Percentiles rank a stretch among this genome's conserved stretches.
These are phyloP conservation scores for Kwoniella europaea DNA, from an alignment of 768 basidiomycete genomes.

Conservation along the genomic window DNA sequence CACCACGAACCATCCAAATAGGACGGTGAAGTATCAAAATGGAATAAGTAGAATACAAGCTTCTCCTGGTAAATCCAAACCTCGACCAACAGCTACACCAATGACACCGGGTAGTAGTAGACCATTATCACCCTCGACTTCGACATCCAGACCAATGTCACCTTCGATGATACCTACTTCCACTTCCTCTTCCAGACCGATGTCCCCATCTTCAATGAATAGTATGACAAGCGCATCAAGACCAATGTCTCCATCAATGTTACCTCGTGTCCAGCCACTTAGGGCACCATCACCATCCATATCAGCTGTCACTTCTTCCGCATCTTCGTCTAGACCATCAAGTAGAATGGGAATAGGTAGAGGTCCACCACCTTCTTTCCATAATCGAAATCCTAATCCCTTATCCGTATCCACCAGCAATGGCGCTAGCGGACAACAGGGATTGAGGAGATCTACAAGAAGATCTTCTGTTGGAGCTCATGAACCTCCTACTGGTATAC, in stretches of 20 bases:
- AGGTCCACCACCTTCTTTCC: constrained; percentile 38
- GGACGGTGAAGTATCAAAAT: not conserved
- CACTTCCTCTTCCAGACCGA: constrained; percentile 26
- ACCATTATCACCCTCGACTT: constrained; percentile 9
- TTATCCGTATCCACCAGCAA: constrained; percentile 6
- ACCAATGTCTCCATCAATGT: constrained; percentile 37
- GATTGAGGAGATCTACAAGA: constrained; percentile 21
- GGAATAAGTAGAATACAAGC: not conserved
- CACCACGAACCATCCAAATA: not conserved
- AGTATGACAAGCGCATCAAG: constrained; percentile 1
- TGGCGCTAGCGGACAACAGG: not conserved
- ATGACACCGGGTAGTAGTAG: not conserved
- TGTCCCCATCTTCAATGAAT: constrained; percentile 31
- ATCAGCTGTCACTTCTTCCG: constrained; percentile 11
- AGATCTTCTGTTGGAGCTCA: constrained; percentile 37
- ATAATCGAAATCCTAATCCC: constrained; percentile 13
- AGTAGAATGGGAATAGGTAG: constrained; percentile 29
- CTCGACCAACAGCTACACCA: not conserved
- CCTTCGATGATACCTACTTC: constrained; percentile 18
- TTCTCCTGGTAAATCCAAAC: not conserved
- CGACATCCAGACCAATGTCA: constrained; percentile 29
- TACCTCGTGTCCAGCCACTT: constrained; percentile 27
- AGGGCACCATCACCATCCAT: constrained; percentile 28
- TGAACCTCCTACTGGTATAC: constrained; percentile 36
- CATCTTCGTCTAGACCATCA: constrained; percentile 15